Evolutionary conservation across 1,139 yeast species (phyloP).

Genomic region (Lodderomyces oxycetoniae): DNA sequence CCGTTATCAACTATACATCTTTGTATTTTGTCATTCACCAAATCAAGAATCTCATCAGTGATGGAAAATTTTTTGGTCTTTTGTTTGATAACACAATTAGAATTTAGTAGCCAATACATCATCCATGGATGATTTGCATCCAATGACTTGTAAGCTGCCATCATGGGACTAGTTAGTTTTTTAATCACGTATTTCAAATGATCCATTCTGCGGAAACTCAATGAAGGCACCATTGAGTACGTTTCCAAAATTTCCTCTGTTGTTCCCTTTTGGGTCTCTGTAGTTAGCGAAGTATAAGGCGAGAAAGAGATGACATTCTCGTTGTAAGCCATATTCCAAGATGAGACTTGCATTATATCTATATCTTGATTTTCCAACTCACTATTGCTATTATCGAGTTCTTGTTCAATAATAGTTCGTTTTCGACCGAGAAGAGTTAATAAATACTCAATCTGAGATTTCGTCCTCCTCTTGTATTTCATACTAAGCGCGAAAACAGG

Average conservation of each 20-base stretch:
- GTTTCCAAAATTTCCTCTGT: conserved; percentile 28
- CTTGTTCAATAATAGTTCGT: conserved; percentile 6
- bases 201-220: conserved; percentile 15
- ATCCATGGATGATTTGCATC: conserved; percentile 95
- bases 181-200: conserved; percentile 18
- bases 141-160: conserved; percentile 43
- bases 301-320: no score
- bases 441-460: conserved; percentile 8
- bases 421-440: conserved; percentile 9
- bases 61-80: not conserved
- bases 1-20: conserved; percentile 28
- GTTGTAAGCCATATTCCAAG: no score
- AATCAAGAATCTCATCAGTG: conserved; percentile 4
- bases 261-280: conserved; percentile 37
- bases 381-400: conserved; percentile 1
- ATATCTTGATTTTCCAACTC: no score
- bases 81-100: conserved; percentile 18
- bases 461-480: no score
- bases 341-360: no score
- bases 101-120: conserved; percentile 75
- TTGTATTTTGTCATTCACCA: conserved; percentile 22
- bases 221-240: conserved; percentile 11
- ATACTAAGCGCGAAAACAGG: no score
- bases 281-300: conserved; percentile 34
- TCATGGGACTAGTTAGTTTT: conserved; percentile 44